These are phyloP conservation scores for Ettlia oleoabundans DNA, from an alignment of 139 green algal genomes.

Conservation along the genomic window DNA sequence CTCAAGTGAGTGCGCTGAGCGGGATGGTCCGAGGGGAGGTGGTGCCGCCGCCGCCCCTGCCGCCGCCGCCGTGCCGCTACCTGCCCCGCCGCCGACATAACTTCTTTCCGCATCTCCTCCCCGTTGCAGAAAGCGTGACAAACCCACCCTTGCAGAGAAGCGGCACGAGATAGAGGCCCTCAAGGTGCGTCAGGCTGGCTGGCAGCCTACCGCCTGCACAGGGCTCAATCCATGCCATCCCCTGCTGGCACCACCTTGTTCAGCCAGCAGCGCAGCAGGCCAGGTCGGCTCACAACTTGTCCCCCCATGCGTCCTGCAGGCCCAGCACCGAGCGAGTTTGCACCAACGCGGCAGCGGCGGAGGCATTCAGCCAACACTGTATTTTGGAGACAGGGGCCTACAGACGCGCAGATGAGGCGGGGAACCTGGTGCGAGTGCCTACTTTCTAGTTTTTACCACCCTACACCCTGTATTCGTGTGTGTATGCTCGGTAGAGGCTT, in stretches of 20 bases:
- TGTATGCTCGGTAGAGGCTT: no score
- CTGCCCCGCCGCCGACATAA: not conserved
- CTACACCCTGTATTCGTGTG: no score
- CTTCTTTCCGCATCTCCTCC: not conserved
- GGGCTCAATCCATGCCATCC: no score
- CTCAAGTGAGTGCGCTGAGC: slow-evolving; percentile 9
- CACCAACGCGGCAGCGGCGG: no score
- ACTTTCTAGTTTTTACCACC: no score
- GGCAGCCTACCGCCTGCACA: no score
- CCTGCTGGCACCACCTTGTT: no score
- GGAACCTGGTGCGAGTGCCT: no score
- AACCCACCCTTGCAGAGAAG: slow-evolving; percentile 21
- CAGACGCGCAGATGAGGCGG: no score
- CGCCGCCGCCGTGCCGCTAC: not conserved
- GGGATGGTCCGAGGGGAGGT: not conserved
- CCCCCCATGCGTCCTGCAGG: no score
- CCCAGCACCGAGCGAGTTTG: not conserved
- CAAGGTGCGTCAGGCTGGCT: slow-evolving; percentile 11
- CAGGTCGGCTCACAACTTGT: no score
- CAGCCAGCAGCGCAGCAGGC: no score
- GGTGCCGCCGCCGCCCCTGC: not conserved
- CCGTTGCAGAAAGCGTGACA: slow-evolving; percentile 18
- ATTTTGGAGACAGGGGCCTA: not conserved
- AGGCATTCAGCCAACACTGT: slow-evolving; percentile 6
- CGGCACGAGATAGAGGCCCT: slow-evolving; percentile 31